Evolutionary conservation across 2,329 filamentous ascomycete species (phyloP).

Genomic region (Xylariomycetidae sp.): DNA sequence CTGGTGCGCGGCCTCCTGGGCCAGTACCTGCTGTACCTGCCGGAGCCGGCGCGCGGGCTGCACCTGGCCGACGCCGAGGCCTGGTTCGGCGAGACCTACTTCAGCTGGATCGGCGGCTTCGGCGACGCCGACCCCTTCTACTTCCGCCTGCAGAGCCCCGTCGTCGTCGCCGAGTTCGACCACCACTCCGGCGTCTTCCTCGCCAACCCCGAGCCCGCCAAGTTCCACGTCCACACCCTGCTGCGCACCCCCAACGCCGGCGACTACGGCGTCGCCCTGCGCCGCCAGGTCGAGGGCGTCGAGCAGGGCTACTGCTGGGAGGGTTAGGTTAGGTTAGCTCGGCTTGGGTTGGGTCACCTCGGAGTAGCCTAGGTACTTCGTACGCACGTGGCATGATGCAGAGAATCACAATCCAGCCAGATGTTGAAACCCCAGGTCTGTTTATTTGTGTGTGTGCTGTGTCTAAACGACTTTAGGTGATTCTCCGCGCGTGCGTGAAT

Average conservation of each 20-base stretch:
- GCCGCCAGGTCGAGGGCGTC: conserved; percentile 29
- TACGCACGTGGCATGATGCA: too few species aligned
- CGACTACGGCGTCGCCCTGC: conserved; percentile 61
- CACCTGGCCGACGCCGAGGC: conserved; percentile 48
- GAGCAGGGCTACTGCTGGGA: conserved; percentile 38
- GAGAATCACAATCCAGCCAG: too few species aligned
- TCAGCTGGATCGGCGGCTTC: conserved; percentile 70
- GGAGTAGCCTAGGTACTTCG: too few species aligned
- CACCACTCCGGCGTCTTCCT: conserved; percentile 76
- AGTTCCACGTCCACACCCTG: conserved; percentile 75
- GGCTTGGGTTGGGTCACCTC: too few species aligned
- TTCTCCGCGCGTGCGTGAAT: too few species aligned
- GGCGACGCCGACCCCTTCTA: conserved; percentile 67
- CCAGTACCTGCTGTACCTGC: conserved; percentile 65
- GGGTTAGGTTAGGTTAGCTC: too few species aligned
- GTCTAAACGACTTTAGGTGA: too few species aligned
- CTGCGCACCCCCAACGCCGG: conserved; percentile 67
- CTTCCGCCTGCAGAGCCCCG: conserved; percentile 70
- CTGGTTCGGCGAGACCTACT: conserved; percentile 66
- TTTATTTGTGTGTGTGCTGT: too few species aligned
- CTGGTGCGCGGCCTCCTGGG: conserved; percentile 53
- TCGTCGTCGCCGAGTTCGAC: conserved; percentile 71
- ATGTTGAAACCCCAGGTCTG: too few species aligned
- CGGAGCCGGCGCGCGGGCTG: conserved; percentile 44
- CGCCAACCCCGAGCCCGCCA: conserved; percentile 64